Evolutionary conservation across 192 early-diverging fungal genomes (phyloP).

Genomic region (Coemansia sp.): DNA sequence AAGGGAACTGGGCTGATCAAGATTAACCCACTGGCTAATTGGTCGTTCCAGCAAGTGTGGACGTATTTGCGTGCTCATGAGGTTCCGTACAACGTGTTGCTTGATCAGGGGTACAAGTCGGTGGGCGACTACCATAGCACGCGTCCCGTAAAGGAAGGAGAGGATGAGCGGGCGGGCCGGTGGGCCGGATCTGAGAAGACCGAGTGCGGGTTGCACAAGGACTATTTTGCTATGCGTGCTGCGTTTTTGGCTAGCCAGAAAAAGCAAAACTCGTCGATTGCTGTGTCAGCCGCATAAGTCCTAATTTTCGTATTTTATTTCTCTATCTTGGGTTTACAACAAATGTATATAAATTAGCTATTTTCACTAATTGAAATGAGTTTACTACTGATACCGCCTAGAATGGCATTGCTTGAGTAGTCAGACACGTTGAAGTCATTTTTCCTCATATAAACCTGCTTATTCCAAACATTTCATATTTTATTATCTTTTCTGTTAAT

Average conservation of each 20-base stretch:
- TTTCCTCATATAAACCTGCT: no score
- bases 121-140: conserved; percentile 95
- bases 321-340: neutral
- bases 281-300: no score
- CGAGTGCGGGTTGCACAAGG: conserved; percentile 96
- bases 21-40: conserved; percentile 87
- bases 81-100: conserved; percentile 87
- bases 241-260: conserved; percentile 76
- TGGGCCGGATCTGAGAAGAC: conserved; percentile 87
- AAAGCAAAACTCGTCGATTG: conserved; percentile 49
- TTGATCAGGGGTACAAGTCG: conserved; percentile 88
- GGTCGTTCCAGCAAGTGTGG: conserved; percentile 91
- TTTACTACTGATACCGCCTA: neutral
- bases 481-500: no score
- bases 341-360: neutral
- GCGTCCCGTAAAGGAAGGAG: conserved; percentile 62
- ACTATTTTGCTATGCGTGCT: conserved; percentile 91
- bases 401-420: neutral
- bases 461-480: no score
- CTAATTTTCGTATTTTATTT: neutral
- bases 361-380: neutral
- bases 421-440: no score
- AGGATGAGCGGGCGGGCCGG: conserved; percentile 82
- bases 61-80: conserved; percentile 77
- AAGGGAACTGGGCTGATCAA: conserved; percentile 75